These are phyloP conservation scores for Isabelozyma pseudorhagii DNA, from an alignment of 805 yeast species.

Conservation along the genomic window DNA sequence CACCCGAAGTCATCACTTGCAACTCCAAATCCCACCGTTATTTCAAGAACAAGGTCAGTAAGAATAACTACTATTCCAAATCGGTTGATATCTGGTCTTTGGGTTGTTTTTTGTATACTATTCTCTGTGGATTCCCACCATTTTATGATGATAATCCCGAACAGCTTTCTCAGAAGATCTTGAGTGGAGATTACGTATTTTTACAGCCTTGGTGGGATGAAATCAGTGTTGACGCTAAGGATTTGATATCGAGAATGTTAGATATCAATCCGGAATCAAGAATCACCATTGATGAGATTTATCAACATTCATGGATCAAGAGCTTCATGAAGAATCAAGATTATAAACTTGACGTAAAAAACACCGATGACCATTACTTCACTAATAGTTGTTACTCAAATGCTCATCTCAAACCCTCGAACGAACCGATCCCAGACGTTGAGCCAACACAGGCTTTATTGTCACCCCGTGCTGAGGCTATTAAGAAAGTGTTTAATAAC, in stretches of 20 bases:
- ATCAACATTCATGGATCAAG: slow-evolving; percentile 67
- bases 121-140: slow-evolving; percentile 73
- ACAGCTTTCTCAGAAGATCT: slow-evolving; percentile 62
- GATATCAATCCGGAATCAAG: slow-evolving; percentile 68
- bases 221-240: slow-evolving; percentile 66
- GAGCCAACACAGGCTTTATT: slow-evolving; percentile 8
- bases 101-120: slow-evolving; percentile 67
- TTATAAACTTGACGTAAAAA: background rate
- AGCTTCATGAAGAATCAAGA: slow-evolving; percentile 2
- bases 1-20: slow-evolving; percentile 63
- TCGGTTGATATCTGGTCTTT: slow-evolving; percentile 73
- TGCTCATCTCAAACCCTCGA: background rate
- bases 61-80: slow-evolving; percentile 56
- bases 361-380: slow-evolving; percentile 1
- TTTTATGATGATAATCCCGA: slow-evolving; percentile 69
- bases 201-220: slow-evolving; percentile 90
- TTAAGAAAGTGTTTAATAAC: slow-evolving; percentile 40
- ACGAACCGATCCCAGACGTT: slow-evolving; percentile 3
- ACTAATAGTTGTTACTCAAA: background rate
- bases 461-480: slow-evolving; percentile 38
- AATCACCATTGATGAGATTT: slow-evolving; percentile 63
- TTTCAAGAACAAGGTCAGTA: slow-evolving; percentile 12
- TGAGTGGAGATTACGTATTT: slow-evolving; percentile 70
- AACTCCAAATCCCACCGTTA: slow-evolving; percentile 10
- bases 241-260: slow-evolving; percentile 60